Conservation (phyloP, 2,329 filamentous ascomycete genomes). For the Penicillium sp. region DNA sequence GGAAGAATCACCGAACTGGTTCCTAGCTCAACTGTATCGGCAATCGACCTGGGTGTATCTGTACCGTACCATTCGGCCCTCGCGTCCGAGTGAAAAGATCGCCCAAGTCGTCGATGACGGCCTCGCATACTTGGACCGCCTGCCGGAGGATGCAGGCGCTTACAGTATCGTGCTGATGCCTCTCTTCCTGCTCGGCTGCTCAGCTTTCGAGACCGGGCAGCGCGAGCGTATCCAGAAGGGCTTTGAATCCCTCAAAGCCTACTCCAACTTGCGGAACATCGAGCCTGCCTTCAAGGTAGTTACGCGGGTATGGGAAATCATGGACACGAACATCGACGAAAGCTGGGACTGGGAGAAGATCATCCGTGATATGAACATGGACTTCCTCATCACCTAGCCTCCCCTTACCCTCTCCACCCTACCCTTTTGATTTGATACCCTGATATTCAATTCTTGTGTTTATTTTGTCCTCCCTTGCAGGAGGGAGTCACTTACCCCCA, state of each 20-base stretch:
- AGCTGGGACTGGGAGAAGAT: conserved; percentile 65
- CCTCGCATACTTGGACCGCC: conserved; percentile 54
- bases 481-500: background rate
- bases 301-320: conserved; percentile 57
- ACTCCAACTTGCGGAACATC: conserved; percentile 59
- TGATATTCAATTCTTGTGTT: conserved; percentile 1
- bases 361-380: conserved; percentile 57
- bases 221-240: conserved; percentile 55
- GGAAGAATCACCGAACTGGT: conserved; percentile 53
- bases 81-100: conserved; percentile 55
- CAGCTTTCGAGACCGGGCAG: conserved; percentile 56
- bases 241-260: conserved; percentile 55
- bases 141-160: conserved; percentile 55
- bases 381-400: conserved; percentile 58
- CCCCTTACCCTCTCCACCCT: conserved; percentile 6
- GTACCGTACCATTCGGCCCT: conserved; percentile 60
- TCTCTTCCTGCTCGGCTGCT: conserved; percentile 60
- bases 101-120: conserved; percentile 59
- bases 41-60: conserved; percentile 65
- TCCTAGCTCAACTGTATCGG: conserved; percentile 58
- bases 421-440: conserved; percentile 20
- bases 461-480: background rate
- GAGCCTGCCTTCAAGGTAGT: conserved; percentile 56
- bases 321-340: conserved; percentile 57
- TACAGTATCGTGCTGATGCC: conserved; percentile 62